These are phyloP conservation scores for Kregervanrija fluxuum DNA, from an alignment of 805 yeast species.

Conservation along the genomic window DNA sequence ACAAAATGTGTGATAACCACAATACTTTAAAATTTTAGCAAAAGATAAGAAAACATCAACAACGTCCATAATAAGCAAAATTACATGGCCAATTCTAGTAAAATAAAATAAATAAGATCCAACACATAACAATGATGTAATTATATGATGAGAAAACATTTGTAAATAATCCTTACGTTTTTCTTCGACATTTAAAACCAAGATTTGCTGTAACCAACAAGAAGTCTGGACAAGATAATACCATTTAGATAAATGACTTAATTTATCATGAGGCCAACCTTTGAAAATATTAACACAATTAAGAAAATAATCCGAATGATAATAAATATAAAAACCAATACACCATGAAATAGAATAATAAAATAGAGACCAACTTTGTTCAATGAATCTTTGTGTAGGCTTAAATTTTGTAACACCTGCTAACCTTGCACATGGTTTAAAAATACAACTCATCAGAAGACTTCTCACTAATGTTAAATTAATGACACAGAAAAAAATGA, in stretches of 20 bases:
- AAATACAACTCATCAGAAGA: conserved; percentile 47
- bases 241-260: conserved; percentile 46
- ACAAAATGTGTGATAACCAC: conserved; percentile 52
- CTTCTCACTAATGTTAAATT: conserved; percentile 52
- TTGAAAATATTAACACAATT: conserved; percentile 52
- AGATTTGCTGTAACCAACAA: conserved; percentile 74
- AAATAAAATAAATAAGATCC: conserved; percentile 73
- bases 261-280: conserved; percentile 68
- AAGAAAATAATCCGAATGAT: conserved; percentile 49
- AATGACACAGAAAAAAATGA: conserved; percentile 49
- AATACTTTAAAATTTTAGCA: conserved; percentile 74
- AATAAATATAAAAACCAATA: conserved; percentile 53
- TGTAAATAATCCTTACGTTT: conserved; percentile 76
- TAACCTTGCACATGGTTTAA: conserved; percentile 48
- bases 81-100: conserved; percentile 71
- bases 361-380: conserved; percentile 73
- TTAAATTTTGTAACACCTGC: conserved; percentile 41
- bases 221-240: conserved; percentile 72
- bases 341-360: conserved; percentile 52
- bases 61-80: conserved; percentile 73
- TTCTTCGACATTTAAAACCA: conserved; percentile 70
- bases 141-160: conserved; percentile 85
- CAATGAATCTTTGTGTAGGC: conserved; percentile 65
- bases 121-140: conserved; percentile 57
- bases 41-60: conserved; percentile 65